Conservation (phyloP, 139 green algal genomes). For the Coelastrella sp. region DNA sequence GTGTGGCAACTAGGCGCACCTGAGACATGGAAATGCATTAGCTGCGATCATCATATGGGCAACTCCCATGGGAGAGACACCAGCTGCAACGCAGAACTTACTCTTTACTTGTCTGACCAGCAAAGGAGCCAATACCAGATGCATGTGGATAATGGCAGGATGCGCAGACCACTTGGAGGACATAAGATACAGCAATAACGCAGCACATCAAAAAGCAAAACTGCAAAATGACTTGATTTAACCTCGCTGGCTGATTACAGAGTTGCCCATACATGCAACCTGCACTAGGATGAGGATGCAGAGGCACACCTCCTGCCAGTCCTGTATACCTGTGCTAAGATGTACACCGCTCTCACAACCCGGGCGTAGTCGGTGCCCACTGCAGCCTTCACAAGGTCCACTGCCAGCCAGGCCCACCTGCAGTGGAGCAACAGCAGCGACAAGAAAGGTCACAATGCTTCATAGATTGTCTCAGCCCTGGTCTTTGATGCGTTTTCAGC, state of each 20-base stretch:
- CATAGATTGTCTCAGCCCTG: no score
- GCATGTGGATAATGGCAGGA: no score
- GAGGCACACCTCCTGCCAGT: background rate
- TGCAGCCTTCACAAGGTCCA: conserved; percentile 77
- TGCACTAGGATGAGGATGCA: background rate
- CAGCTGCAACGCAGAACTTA: no score
- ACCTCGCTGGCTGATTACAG: background rate
- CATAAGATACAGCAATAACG: no score
- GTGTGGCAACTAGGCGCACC: conserved; percentile 45
- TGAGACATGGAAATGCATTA: background rate
- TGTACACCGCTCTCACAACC: conserved; percentile 78
- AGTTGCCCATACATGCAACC: background rate
- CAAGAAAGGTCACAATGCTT: background rate
- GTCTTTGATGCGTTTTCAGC: no score
- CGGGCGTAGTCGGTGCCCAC: conserved; percentile 86
- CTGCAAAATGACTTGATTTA: background rate
- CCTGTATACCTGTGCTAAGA: conserved; percentile 71
- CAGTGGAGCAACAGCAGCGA: background rate
- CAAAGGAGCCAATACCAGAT: no score
- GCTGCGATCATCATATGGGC: background rate
- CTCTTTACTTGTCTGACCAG: no score
- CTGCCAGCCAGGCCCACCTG: conserved; percentile 79
- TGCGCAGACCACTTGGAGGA: no score
- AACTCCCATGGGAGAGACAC: background rate
- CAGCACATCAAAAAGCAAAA: background rate